These are phyloP conservation scores for Butyriboletus loyo DNA, from an alignment of 768 basidiomycete genomes.

Conservation along the genomic window DNA sequence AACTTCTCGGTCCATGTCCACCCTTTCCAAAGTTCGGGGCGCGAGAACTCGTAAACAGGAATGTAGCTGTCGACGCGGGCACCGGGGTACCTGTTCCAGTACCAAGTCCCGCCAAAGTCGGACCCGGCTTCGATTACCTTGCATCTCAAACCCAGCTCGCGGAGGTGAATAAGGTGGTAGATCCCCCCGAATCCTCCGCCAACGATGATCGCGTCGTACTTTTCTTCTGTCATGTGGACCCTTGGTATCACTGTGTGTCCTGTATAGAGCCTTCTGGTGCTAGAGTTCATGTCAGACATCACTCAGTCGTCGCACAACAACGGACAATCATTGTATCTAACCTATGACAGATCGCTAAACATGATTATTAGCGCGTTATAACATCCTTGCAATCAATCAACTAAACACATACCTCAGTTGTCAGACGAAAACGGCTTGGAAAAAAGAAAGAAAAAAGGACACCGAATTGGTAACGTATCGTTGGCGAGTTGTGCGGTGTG, in stretches of 20 bases:
- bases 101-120: conserved; percentile 13
- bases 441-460: too few relatives aligned
- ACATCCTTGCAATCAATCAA: too few relatives aligned
- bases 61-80: conserved; percentile 9
- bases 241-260: neutral
- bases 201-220: conserved; percentile 6
- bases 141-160: conserved; percentile 3
- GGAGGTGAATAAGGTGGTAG: conserved; percentile 6
- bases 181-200: conserved; percentile 5
- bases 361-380: too few relatives aligned
- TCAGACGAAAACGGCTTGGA: too few relatives aligned
- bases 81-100: conserved; percentile 15
- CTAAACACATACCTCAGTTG: too few relatives aligned
- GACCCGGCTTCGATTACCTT: conserved; percentile 7
- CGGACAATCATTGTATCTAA: too few relatives aligned
- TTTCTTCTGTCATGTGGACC: neutral
- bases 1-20: conserved; percentile 15
- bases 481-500: too few relatives aligned
- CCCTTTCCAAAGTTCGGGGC: conserved; percentile 12
- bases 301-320: too few relatives aligned
- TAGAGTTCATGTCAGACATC: too few relatives aligned
- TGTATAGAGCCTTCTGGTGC: too few relatives aligned
- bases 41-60: conserved; percentile 9
- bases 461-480: too few relatives aligned
- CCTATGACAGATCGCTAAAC: too few relatives aligned